Evolutionary conservation across 2,329 filamentous ascomycete genomes (phyloP).

Genomic region (Talaromyces atroroseus): DNA sequence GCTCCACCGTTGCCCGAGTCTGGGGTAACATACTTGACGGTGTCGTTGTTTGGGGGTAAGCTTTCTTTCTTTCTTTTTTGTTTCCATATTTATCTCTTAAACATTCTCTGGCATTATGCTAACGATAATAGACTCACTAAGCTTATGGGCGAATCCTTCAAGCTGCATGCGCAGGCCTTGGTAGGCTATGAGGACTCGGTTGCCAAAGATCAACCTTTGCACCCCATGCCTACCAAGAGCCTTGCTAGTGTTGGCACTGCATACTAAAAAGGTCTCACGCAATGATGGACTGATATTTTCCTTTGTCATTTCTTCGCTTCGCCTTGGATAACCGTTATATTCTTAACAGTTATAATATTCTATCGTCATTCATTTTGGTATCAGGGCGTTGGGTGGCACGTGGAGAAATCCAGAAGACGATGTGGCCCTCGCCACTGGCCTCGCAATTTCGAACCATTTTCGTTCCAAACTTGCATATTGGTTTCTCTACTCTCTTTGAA

Average conservation of each 20-base stretch:
- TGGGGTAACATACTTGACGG: conserved; percentile 99
- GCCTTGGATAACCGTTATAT: conserved; percentile 9
- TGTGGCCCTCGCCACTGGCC: conserved; percentile 14
- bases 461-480: conserved; percentile 8
- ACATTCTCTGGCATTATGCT: not conserved
- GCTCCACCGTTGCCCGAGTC: conserved; percentile 87
- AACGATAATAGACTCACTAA: conserved; percentile 49
- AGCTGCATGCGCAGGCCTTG: conserved; percentile 89
- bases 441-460: conserved; percentile 15
- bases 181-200: conserved; percentile 79
- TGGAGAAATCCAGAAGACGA: conserved; percentile 16
- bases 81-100: not conserved
- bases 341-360: conserved; percentile 15
- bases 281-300: conserved; percentile 1
- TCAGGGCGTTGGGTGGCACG: conserved; percentile 11
- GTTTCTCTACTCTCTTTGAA: conserved; percentile 25
- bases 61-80: conserved; percentile 25
- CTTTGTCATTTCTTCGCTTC: conserved; percentile 14
- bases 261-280: conserved; percentile 25
- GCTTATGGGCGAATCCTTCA: conserved; percentile 97
- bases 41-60: conserved; percentile 98
- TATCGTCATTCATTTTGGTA: conserved; percentile 14
- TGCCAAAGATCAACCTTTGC: conserved; percentile 37
- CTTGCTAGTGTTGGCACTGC: conserved; percentile 40
- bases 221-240: conserved; percentile 40